Evolutionary conservation across 2,329 filamentous ascomycete genomes (phyloP).

Genomic region (Lecanicillium sp.): DNA sequence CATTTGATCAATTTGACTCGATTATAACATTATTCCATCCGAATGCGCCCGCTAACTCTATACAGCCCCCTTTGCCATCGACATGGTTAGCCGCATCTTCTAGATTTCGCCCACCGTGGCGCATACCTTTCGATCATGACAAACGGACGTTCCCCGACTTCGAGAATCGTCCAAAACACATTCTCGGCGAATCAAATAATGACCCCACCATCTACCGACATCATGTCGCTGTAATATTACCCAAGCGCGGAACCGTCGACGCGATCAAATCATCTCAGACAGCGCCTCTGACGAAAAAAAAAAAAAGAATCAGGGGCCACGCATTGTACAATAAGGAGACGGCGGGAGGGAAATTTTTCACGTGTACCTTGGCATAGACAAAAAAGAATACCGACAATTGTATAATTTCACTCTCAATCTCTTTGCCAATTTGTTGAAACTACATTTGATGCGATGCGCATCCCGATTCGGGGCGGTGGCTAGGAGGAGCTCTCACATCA

Average conservation of each 20-base stretch:
- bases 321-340: conserved; percentile 7
- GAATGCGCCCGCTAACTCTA: conserved; percentile 7
- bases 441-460: background rate
- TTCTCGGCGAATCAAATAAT: background rate
- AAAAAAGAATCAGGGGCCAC: background rate
- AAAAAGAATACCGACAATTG: conserved; percentile 4
- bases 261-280: background rate
- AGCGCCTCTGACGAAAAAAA: background rate
- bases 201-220: background rate
- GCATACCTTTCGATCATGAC: too few species aligned
- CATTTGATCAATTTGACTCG: background rate
- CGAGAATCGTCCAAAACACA: background rate
- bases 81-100: conserved; percentile 42
- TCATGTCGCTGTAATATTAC: conserved; percentile 9
- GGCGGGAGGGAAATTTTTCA: background rate
- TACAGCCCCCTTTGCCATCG: conserved; percentile 53
- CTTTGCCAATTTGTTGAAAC: background rate
- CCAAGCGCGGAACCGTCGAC: background rate
- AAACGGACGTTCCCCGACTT: background rate
- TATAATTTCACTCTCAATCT: background rate
- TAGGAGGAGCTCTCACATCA: too few species aligned
- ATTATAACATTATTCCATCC: background rate
- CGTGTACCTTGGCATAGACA: conserved; percentile 8
- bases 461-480: background rate
- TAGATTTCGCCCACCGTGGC: conserved; percentile 21